These are phyloP conservation scores for Rhytidhysteron rufulum DNA, from an alignment of 2,329 filamentous ascomycete species.

Conservation along the genomic window DNA sequence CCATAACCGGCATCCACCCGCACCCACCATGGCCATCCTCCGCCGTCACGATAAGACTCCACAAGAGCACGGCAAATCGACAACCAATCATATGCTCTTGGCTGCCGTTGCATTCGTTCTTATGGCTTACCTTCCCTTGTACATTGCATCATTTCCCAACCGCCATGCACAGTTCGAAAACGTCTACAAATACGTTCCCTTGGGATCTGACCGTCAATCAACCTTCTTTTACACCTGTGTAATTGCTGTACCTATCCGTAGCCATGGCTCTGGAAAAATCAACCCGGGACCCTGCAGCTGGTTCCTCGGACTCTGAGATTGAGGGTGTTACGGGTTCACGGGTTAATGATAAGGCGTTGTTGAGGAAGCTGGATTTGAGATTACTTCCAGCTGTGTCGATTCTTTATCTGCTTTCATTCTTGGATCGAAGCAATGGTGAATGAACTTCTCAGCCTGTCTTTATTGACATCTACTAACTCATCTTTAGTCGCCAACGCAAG, in stretches of 20 bases:
- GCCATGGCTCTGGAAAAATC: slow-evolving; percentile 24
- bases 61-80: no score
- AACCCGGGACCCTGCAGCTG: slow-evolving; percentile 14
- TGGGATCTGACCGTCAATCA: no score
- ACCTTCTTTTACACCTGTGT: not conserved
- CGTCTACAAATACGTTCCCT: no score
- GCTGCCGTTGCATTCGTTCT: no score
- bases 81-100: no score
- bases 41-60: no score
- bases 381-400: slow-evolving; percentile 42
- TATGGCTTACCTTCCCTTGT: not conserved
- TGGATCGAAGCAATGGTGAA: slow-evolving; percentile 37
- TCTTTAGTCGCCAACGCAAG: slow-evolving; percentile 43
- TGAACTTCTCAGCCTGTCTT: not conserved
- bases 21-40: no score
- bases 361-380: slow-evolving; percentile 52
- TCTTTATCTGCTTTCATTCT: slow-evolving; percentile 37
- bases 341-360: slow-evolving; percentile 54
- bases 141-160: not conserved
- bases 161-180: no score
- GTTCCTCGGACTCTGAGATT: slow-evolving; percentile 20
- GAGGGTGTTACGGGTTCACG: slow-evolving; percentile 13
- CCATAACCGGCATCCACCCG: no score
- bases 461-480: slow-evolving; percentile 5
- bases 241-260: not conserved